Base-by-base conservation (phyloP, 176 grass and related monocot genomes). In the Calamus simplicifolius region DNA sequence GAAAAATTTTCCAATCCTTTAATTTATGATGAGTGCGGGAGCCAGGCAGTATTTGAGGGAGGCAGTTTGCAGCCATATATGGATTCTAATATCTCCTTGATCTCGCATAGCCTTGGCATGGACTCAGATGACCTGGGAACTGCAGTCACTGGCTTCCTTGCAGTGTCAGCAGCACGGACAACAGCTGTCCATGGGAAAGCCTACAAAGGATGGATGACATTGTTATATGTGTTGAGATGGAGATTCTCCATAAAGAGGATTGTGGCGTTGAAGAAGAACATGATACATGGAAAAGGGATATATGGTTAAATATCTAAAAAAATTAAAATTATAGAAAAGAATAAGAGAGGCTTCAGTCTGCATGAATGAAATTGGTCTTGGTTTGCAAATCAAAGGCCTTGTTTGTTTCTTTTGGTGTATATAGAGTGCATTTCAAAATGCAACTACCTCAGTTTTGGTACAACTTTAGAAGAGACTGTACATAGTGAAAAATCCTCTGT, bases 191-290 rank as follows among this genome's bases (percentile, higher is more conserved):
- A 57, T 21, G 48, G 48, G 23, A 97, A 54, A 77, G 71, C 80
- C 4, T 82, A 75, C 61, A 97, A 69, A 78, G 80, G 66, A 66
- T 97, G 93, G 87, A 79, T 84, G 66, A 97, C 51, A 4, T 30
- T 97, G 17, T 88, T 84, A 12, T 88, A 19, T 71, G 93, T 97
- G 18, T 49, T 84, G 60, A 77, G 75, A 18, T 94, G 65, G 77
- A 88, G 88, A 73, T 94, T 85, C 64, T 82, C 88, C 73, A 82
- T 83, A 3, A 98, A 88, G 68, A 98, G 48, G 58, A 78, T 90
- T 51, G 81, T 85, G 4, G 88, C 84, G 23, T 63, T 15, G 3
- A 85, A 50, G 72, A 80, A 73, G 51, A 23, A 27, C 59, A 83
- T 48, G 57, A 81, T 79, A 53, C 67, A 29, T 17, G 69, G 72